phyloP scores from a whole-genome alignment of 2,329 filamentous ascomycete genomes.

The Colletotrichum scovillei region DNA sequence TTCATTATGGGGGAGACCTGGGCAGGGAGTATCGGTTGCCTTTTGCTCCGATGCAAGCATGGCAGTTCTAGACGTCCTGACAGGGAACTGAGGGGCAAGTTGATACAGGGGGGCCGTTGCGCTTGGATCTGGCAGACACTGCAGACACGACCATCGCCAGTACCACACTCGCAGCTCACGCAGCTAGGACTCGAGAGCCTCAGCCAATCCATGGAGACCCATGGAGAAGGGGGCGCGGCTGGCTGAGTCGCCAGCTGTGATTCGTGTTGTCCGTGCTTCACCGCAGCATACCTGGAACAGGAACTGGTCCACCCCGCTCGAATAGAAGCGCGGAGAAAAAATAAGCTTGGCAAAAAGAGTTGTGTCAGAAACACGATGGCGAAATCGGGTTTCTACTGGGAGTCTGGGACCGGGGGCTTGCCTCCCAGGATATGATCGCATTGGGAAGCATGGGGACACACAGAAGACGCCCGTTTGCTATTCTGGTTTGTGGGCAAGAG shows the following conservation, averaged over 20 bases:
- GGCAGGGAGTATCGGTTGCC: slow-evolving; percentile 18
- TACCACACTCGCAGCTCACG: neutral
- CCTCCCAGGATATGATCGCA: neutral
- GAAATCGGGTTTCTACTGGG: neutral
- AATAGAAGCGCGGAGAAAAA: neutral
- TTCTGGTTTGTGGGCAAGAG: neutral
- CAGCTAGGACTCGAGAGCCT: slow-evolving; percentile 4
- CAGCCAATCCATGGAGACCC: neutral
- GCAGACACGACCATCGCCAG: neutral
- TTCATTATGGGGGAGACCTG: neutral
- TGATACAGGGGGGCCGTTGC: slow-evolving; percentile 5
- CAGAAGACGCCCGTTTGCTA: slow-evolving; percentile 3
- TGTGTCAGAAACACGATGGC: slow-evolving; percentile 5
- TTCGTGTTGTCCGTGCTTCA: slow-evolving; percentile 19
- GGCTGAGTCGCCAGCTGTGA: slow-evolving; percentile 4
- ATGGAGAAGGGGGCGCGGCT: slow-evolving; percentile 7
- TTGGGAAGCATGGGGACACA: neutral
- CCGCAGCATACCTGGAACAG: slow-evolving; percentile 25
- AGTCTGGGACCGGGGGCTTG: neutral
- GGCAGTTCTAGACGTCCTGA: neutral
- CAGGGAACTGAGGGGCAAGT: neutral
- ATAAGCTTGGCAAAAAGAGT: slow-evolving; percentile 25
- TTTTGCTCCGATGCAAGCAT: slow-evolving; percentile 17
- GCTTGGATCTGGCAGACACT: slow-evolving; percentile 8
- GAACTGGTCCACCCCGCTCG: neutral